These are phyloP conservation scores for Boletus hoseneyae DNA, from an alignment of 1,284 basidiomycete genomes.

Conservation along the genomic window DNA sequence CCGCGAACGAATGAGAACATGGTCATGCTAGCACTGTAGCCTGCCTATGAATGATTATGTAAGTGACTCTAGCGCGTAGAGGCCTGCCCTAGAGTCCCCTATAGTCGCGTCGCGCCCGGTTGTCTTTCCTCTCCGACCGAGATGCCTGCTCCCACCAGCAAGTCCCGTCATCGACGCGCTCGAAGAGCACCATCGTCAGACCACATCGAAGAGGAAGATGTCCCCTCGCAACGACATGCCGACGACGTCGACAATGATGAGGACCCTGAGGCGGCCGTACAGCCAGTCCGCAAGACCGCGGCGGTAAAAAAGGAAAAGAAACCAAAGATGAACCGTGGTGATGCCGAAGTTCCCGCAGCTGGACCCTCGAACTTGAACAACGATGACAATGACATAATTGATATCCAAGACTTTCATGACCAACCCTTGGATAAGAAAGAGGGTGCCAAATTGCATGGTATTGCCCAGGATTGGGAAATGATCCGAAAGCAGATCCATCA, in stretches of 20 bases:
- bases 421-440: constrained; percentile 57
- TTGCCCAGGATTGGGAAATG: constrained; percentile 57
- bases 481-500: constrained; percentile 47
- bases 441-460: constrained; percentile 48
- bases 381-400: constrained; percentile 47
- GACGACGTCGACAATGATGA: constrained; percentile 45
- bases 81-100: constrained; percentile 36
- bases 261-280: constrained; percentile 38
- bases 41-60: constrained; percentile 2
- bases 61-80: constrained; percentile 27
- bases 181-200: constrained; percentile 50
- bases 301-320: constrained; percentile 45
- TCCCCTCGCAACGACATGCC: constrained; percentile 32
- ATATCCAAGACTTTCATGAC: constrained; percentile 55
- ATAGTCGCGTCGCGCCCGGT: constrained; percentile 24
- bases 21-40: background rate
- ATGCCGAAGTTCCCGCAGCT: constrained; percentile 14
- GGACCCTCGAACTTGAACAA: constrained; percentile 29
- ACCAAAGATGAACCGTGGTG: constrained; percentile 24
- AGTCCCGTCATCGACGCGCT: constrained; percentile 42
- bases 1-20: constrained; percentile 27
- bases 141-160: constrained; percentile 43
- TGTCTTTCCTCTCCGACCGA: constrained; percentile 1
- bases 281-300: constrained; percentile 34
- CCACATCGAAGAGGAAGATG: constrained; percentile 58